These are phyloP conservation scores for Kokia cookei DNA, from an alignment of 441 rosid genomes.

Conservation along the genomic window DNA sequence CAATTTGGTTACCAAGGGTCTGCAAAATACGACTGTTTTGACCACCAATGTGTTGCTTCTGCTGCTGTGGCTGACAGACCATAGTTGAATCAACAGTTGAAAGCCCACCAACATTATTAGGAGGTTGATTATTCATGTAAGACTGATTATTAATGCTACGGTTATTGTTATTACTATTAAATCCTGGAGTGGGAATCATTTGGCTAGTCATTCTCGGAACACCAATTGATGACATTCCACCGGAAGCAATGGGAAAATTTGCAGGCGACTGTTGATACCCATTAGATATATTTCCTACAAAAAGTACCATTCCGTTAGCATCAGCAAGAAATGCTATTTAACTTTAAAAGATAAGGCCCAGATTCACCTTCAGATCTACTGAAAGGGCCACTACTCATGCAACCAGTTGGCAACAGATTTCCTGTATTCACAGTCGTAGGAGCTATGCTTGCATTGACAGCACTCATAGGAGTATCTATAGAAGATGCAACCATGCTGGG, in stretches of 20 bases:
- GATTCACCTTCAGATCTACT: conserved; percentile 42
- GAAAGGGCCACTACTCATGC: conserved; percentile 50
- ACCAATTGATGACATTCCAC: conserved; percentile 74
- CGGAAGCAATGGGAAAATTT: conserved; percentile 65
- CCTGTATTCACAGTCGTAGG: conserved; percentile 50
- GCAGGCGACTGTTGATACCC: conserved; percentile 81
- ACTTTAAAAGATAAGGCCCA: background rate
- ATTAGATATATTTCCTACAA: conserved; percentile 67
- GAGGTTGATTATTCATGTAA: conserved; percentile 31
- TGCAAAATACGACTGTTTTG: conserved; percentile 77
- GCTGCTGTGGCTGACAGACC: conserved; percentile 67
- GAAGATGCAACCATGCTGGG: conserved; percentile 59
- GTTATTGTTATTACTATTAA: conserved; percentile 39
- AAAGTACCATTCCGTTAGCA: conserved; percentile 3
- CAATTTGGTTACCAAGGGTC: conserved; percentile 80
- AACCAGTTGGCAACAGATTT: conserved; percentile 47
- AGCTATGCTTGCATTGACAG: conserved; percentile 47
- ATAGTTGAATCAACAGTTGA: conserved; percentile 64
- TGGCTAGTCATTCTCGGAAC: conserved; percentile 68
- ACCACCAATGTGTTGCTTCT: conserved; percentile 65
- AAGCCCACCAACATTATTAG: conserved; percentile 59
- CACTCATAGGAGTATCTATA: conserved; percentile 51
- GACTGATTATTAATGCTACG: conserved; percentile 26
- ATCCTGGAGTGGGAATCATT: conserved; percentile 99
- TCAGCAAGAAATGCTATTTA: conserved; percentile 1